phyloP scores from a whole-genome alignment of 1,284 basidiomycete genomes.

The Salmacisia buchloeana region DNA sequence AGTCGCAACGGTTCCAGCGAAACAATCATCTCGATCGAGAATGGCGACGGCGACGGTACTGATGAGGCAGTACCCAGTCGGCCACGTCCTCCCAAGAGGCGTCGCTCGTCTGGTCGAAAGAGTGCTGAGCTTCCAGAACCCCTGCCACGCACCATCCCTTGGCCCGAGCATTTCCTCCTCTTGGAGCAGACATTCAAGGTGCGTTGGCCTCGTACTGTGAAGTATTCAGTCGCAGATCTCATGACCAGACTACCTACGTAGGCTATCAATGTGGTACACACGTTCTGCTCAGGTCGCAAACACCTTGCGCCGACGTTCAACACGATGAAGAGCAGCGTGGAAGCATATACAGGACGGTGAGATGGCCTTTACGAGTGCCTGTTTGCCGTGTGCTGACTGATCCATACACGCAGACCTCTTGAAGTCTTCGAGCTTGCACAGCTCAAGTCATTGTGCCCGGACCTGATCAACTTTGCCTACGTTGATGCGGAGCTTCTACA shows the following conservation, averaged over 20 bases:
- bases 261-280: conserved; percentile 83
- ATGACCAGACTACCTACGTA: conserved; percentile 40
- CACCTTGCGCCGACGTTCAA: conserved; percentile 75
- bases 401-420: conserved; percentile 60
- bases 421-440: conserved; percentile 72
- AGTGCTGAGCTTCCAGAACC: conserved; percentile 8
- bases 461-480: conserved; percentile 75
- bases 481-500: conserved; percentile 64
- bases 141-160: conserved; percentile 25
- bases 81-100: background rate
- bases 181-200: conserved; percentile 52
- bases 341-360: conserved; percentile 67
- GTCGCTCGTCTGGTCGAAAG: background rate
- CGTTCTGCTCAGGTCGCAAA: conserved; percentile 76
- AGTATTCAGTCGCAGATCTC: background rate
- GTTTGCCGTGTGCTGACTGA: background rate
- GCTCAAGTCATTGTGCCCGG: conserved; percentile 80
- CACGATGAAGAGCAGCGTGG: conserved; percentile 69
- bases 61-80: background rate
- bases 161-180: conserved; percentile 51
- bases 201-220: conserved; percentile 8
- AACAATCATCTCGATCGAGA: background rate
- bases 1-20: background rate
- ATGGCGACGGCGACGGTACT: background rate
- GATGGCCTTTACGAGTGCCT: background rate